Percentiles rank a stretch among this genome's conserved stretches.
Conservation (phyloP, 129 eudicot genomes). For the Lactuca saligna region DNA sequence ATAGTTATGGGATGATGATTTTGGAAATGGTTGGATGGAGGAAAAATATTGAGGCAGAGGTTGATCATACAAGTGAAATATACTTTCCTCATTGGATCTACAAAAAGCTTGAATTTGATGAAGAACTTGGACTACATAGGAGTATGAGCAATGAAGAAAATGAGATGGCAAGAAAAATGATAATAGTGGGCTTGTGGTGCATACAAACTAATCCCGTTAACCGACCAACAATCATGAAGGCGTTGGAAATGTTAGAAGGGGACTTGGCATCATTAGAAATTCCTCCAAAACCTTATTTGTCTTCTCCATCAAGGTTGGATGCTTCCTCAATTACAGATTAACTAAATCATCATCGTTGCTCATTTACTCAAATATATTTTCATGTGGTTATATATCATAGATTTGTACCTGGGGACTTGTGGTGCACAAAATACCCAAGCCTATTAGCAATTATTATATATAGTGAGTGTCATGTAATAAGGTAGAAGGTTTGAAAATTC, state of each 20-base stretch:
- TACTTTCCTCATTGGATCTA: conserved; percentile 53
- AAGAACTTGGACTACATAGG: conserved; percentile 17
- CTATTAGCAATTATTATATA: too few species aligned
- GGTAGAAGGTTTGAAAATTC: too few species aligned
- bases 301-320: conserved; percentile 9
- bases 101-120: conserved; percentile 28
- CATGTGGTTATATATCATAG: too few species aligned
- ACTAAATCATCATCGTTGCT: too few species aligned
- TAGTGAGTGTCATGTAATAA: too few species aligned
- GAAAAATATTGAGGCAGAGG: neutral
- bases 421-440: too few species aligned
- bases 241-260: conserved; percentile 47
- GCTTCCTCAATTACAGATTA: conserved; percentile 1
- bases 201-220: conserved; percentile 25
- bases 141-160: conserved; percentile 19
- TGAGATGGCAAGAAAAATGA: conserved; percentile 32
- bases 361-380: too few species aligned
- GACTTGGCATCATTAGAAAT: conserved; percentile 20
- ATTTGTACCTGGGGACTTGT: too few species aligned
- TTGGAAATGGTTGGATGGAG: conserved; percentile 22
- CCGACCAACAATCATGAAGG: conserved; percentile 41
- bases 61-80: conserved; percentile 36
- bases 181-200: conserved; percentile 18
- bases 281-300: conserved; percentile 36
- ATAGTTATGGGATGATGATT: conserved; percentile 46